Base-by-base conservation (phyloP, 257 asterid species). In the Datura wrightii region DNA sequence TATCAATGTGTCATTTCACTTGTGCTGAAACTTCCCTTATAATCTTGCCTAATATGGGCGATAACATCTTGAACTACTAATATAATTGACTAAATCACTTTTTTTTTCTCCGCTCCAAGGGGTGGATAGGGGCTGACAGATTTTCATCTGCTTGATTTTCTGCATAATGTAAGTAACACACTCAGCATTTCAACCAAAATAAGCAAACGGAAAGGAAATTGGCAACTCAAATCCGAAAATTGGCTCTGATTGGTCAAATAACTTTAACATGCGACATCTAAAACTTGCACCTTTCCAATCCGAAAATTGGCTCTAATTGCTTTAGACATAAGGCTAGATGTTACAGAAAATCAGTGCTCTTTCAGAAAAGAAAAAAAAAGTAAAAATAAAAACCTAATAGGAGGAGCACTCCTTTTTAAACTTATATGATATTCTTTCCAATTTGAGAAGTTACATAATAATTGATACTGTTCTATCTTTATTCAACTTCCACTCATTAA, bases 11-110 rank as follows among this genome's bases (percentile, higher is more conserved):
- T 74, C 60, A 48, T 74, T 74, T 11, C 81, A 48, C 60, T 24
- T 78, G 9, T 78, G 48, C 82, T 52, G 82, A 78, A 76, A 31
- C 34, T 50, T 78, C 82, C 31, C 82, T 34, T 14, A 52, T 56
- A 78, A 78, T 78, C 82, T 78, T 31, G 82, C 63, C 31, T 31
- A 52, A 76, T 76, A 76, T 31, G 48, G 46, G 19, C 2, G 82
- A 34, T 78, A 52, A 34, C 82, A 78, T 78, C 31, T 9, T 78
- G 48, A 78, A 78, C 31, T 50, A 50, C 31, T 14, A 52, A 52
- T 36, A 36, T 52, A 78, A 78, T 52, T 78, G 63, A 78, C 82
- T 52, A 14, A n/a, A 65, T 50, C 31, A 34, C 48, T 78, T 76
- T 15, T 14, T 2, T 52, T 53, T 78, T 53, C 82, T 78, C 62